phyloP scores from a whole-genome alignment of 2,329 filamentous ascomycete species.

The Microcyclospora pomicola region DNA sequence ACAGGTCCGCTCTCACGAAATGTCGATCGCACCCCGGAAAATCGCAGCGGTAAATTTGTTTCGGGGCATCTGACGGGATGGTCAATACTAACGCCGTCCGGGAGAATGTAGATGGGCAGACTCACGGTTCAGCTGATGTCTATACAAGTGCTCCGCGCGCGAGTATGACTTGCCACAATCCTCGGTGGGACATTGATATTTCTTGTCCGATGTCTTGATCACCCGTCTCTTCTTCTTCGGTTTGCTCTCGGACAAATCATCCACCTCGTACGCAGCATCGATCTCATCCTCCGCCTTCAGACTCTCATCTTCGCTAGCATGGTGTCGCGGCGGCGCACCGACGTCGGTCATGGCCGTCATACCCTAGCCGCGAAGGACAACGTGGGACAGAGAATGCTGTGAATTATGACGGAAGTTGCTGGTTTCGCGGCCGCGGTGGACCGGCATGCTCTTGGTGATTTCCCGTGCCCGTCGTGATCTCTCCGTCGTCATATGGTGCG shows the following conservation, averaged over 20 bases:
- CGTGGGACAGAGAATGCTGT: too few relatives aligned
- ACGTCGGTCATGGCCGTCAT: too few relatives aligned
- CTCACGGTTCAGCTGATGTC: slow-evolving; percentile 88
- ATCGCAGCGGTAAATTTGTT: slow-evolving; percentile 88
- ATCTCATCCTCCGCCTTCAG: too few relatives aligned
- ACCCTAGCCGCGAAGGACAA: too few relatives aligned
- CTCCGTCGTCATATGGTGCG: too few relatives aligned
- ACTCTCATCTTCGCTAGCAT: too few relatives aligned
- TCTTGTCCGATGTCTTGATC: slow-evolving; percentile 44
- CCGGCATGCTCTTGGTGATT: slow-evolving; percentile 8
- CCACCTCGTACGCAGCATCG: slow-evolving; percentile 7
- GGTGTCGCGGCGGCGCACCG: too few relatives aligned
- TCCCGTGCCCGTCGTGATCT: too few relatives aligned
- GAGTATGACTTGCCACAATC: slow-evolving; percentile 95
- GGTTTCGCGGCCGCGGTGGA: slow-evolving; percentile 5
- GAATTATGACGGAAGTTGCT: slow-evolving; percentile 6
- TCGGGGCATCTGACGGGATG: slow-evolving; percentile 56
- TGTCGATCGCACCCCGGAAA: slow-evolving; percentile 80
- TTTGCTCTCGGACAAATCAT: slow-evolving; percentile 12
- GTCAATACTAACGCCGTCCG: slow-evolving; percentile 2
- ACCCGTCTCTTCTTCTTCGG: slow-evolving; percentile 22
- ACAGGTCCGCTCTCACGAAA: slow-evolving; percentile 87
- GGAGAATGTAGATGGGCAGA: slow-evolving; percentile 8
- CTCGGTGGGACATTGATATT: slow-evolving; percentile 57
- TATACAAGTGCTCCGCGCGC: slow-evolving; percentile 87